Evolutionary conservation across 2,329 filamentous ascomycete genomes (phyloP), one percentile per base, ranked within the genome.

Genomic region (Aspergillus cejpii): DNA sequence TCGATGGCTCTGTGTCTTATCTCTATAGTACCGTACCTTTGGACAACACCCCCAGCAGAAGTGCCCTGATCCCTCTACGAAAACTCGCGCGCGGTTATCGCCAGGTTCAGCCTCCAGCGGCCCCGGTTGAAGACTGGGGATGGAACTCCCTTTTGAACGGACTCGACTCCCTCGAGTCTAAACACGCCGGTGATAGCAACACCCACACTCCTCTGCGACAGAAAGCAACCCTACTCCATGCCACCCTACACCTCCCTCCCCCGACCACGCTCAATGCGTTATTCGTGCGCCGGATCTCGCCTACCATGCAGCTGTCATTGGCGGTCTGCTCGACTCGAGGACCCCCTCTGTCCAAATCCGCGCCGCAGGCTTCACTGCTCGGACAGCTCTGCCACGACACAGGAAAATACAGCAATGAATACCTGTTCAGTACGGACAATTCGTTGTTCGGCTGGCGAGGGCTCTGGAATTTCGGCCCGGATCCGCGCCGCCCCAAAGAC

Each of bases 1-100:
- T 98, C 41, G 91, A 97, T 70, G 92, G 92, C 64, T 95, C 89
- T n/a, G 79, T 98, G 45, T 94, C 90, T 11, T 98, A 97, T 69
- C 80, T 98, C 43, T 97, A 94, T 73, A 94, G 89, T 39, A 94
- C 88, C 2, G 76, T 92, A 6, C 83, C 88, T 10, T 77, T 97
- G 45, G 71, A 75, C 29, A 74, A 83, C 41, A 71, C 79, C 15
- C 69, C 71, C 52, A 88, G 75, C 66, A 79, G 81, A 66, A 94
- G 87, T 56, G 81, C 83, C 38, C 73, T 78, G 17, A 83, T 96
- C 28, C 81, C 88, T 11, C 73, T 98, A 7, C 83, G 83, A 24
- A 78, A 83, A 54, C 77, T 96, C 17, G 79, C 95, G 39, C 80
- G 81, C 44, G 89, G 91, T 1, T 97, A 96, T 65, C 80, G 84